Conservation (phyloP, 352 stramenopile genomes). For the Globisporangium lucens region DNA sequence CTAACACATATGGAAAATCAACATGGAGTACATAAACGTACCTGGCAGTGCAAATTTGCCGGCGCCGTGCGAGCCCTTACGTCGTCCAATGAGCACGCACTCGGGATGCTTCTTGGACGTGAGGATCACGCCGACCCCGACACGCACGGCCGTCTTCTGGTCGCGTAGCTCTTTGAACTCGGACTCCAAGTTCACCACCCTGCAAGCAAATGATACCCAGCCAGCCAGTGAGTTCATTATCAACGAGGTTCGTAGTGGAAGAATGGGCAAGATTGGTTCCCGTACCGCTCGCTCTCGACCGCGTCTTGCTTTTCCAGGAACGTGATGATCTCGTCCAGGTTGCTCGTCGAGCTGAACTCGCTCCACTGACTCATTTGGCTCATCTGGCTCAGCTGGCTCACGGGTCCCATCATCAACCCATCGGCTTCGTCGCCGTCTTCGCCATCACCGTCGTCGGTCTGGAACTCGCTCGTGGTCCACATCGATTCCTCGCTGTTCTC, state of each 20-base stretch:
- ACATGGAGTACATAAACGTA: neutral
- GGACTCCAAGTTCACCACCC: slow-evolving; percentile 45
- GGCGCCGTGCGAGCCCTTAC: slow-evolving; percentile 73
- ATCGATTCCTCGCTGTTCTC: slow-evolving; percentile 58
- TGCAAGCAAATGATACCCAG: slow-evolving; percentile 5
- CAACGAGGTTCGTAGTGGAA: neutral
- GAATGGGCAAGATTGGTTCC: neutral
- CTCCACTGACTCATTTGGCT: slow-evolving; percentile 81
- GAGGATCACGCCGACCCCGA: slow-evolving; percentile 76
- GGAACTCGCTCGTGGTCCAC: slow-evolving; percentile 60
- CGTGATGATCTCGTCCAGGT: slow-evolving; percentile 83
- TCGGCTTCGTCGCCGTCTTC: slow-evolving; percentile 25
- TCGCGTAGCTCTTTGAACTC: slow-evolving; percentile 65
- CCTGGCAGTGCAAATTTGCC: slow-evolving; percentile 75
- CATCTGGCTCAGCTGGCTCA: slow-evolving; percentile 70
- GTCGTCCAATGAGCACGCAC: slow-evolving; percentile 70
- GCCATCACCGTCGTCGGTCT: slow-evolving; percentile 28
- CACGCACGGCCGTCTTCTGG: slow-evolving; percentile 58
- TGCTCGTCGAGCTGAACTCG: slow-evolving; percentile 78
- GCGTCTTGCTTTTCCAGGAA: slow-evolving; percentile 81
- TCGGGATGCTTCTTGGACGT: slow-evolving; percentile 56
- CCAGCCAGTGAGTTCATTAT: neutral
- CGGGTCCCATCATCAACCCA: slow-evolving; percentile 41
- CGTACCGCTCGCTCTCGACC: slow-evolving; percentile 55
- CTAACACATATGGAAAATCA: neutral